phyloP scores from a whole-genome alignment of 2,329 filamentous ascomycete genomes.

The Aspergillus sp. region DNA sequence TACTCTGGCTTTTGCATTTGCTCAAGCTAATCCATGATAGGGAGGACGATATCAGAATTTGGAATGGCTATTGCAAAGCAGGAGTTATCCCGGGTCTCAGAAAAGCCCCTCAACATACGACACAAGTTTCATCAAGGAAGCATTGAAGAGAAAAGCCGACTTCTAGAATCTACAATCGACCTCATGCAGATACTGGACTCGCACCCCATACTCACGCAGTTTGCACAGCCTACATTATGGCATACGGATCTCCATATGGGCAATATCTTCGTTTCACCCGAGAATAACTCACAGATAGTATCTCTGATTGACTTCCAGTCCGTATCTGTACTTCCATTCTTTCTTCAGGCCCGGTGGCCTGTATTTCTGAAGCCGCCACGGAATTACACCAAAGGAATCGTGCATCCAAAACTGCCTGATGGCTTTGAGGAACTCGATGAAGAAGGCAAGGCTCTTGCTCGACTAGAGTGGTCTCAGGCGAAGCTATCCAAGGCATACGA shows the following conservation, averaged over 20 bases:
- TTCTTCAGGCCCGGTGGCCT: constrained; percentile 24
- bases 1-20: no score
- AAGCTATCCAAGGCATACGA: constrained; percentile 27
- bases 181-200: constrained; percentile 13
- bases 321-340: constrained; percentile 19
- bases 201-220: constrained; percentile 5
- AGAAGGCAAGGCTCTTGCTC: constrained; percentile 10
- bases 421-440: constrained; percentile 24
- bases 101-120: no score
- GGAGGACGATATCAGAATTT: constrained; percentile 8
- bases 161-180: constrained; percentile 7
- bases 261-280: constrained; percentile 26
- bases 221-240: constrained; percentile 15
- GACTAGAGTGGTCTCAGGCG: constrained; percentile 12
- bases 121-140: no score
- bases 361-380: constrained; percentile 18
- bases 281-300: constrained; percentile 15
- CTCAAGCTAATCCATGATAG: no score
- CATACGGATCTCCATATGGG: constrained; percentile 24
- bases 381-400: constrained; percentile 13
- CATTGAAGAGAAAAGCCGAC: constrained; percentile 4
- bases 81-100: constrained; percentile 11
- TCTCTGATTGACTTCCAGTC: constrained; percentile 22
- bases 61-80: constrained; percentile 12
- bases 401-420: constrained; percentile 19